These are phyloP conservation scores for Aspergillus felis DNA, from an alignment of 2,329 filamentous ascomycete species.

Conservation along the genomic window DNA sequence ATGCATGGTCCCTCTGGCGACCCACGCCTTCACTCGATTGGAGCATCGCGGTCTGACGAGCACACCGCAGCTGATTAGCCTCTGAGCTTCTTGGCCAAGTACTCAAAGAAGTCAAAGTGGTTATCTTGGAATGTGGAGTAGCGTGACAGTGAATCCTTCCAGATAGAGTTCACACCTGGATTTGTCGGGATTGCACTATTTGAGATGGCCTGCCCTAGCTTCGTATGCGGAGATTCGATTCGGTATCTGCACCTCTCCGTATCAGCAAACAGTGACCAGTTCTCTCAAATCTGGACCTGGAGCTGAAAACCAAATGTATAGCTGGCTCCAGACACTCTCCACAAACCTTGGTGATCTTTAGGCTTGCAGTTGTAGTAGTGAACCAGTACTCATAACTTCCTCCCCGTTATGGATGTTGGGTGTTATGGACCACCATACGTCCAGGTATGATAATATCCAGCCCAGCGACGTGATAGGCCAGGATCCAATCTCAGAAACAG, in stretches of 20 bases:
- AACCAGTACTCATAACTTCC: not conserved
- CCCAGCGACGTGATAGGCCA: not conserved
- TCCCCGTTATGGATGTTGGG: not conserved
- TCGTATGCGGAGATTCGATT: not conserved
- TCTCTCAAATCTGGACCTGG: not conserved
- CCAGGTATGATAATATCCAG: not conserved
- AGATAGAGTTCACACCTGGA: slow-evolving; percentile 5
- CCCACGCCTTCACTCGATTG: not conserved
- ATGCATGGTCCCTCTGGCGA: not conserved
- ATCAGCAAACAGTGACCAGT: not conserved
- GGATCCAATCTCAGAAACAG: not conserved
- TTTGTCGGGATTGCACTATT: not conserved
- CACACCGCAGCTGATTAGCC: not conserved
- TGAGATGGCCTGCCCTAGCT: not conserved
- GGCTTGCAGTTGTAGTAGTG: not conserved
- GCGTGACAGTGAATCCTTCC: not conserved
- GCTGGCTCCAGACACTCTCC: not conserved
- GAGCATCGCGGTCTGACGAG: not conserved
- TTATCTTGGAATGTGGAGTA: slow-evolving; percentile 1
- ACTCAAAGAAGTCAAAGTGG: not conserved
- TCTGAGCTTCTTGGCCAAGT: not conserved
- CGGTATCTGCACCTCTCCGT: not conserved
- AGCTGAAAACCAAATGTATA: too few relatives aligned
- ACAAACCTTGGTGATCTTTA: not conserved
- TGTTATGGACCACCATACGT: not conserved